phyloP scores from a whole-genome alignment of 1,139 yeast genomes.

The Pichia sp. region DNA sequence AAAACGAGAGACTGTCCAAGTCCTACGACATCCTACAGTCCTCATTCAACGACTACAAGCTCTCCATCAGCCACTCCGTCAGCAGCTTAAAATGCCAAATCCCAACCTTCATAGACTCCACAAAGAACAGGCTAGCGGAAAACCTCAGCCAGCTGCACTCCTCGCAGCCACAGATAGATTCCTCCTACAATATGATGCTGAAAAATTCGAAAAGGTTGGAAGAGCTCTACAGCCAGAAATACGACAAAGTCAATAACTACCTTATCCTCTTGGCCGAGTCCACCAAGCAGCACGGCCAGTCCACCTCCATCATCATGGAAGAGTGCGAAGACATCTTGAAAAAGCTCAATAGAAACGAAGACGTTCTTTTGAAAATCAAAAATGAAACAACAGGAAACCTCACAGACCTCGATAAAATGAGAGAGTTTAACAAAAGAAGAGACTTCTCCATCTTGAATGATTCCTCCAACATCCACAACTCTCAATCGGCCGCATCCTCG shows the following conservation, averaged over 20 bases:
- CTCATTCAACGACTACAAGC: constrained; percentile 54
- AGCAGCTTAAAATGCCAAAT: constrained; percentile 33
- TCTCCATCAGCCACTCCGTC: constrained; percentile 44
- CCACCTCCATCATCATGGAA: constrained; percentile 26
- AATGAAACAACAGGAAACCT: constrained; percentile 12
- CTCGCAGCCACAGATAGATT: constrained; percentile 45
- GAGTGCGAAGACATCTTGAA: constrained; percentile 32
- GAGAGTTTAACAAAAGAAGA: constrained; percentile 14
- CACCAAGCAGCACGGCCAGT: constrained; percentile 44
- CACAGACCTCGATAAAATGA: constrained; percentile 12
- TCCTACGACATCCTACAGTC: constrained; percentile 60
- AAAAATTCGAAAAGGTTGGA: constrained; percentile 28
- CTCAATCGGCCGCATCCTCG: neutral
- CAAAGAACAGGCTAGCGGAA: constrained; percentile 33
- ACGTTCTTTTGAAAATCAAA: constrained; percentile 19
- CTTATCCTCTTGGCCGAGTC: constrained; percentile 43
- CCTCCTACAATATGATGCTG: constrained; percentile 31
- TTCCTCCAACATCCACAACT: constrained; percentile 5
- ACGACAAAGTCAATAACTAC: constrained; percentile 43
- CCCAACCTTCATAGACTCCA: constrained; percentile 38
- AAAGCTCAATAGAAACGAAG: constrained; percentile 26
- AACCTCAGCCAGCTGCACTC: constrained; percentile 34
- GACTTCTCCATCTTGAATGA: constrained; percentile 14
- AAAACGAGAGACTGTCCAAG: constrained; percentile 52
- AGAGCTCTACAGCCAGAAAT: constrained; percentile 42